Conservation (phyloP, 2,329 filamentous ascomycete species). For the Lasiodiplodia sp. region DNA sequence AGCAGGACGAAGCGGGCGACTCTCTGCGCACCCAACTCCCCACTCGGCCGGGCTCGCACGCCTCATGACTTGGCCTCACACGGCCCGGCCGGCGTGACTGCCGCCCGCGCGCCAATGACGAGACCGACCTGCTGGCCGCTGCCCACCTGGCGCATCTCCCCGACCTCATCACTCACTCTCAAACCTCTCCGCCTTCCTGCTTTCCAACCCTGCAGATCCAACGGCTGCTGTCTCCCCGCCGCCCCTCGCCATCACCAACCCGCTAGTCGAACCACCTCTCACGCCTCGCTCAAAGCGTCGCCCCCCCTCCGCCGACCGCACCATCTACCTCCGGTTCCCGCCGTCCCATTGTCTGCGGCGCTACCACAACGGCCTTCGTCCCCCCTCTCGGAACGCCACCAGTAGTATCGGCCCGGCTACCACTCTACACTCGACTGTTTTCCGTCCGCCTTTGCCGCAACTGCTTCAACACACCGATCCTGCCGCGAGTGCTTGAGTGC, state of each 20-base stretch:
- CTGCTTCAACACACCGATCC: background rate
- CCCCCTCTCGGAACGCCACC: constrained; percentile 14
- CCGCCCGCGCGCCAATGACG: constrained; percentile 21
- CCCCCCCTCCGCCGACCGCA: background rate
- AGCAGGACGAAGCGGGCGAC: background rate
- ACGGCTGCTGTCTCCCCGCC: background rate
- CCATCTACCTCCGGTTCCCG: background rate
- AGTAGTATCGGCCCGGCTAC: constrained; percentile 17
- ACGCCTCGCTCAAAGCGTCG: constrained; percentile 1
- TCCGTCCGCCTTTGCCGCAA: background rate
- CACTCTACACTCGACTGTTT: background rate
- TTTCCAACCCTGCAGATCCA: background rate
- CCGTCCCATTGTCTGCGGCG: constrained; percentile 2
- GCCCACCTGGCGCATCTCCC: constrained; percentile 8
- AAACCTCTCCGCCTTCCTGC: background rate
- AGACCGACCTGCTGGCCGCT: background rate
- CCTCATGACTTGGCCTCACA: constrained; percentile 29
- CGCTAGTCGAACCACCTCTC: background rate
- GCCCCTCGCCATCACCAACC: background rate
- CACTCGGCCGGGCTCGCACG: constrained; percentile 11
- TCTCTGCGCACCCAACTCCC: constrained; percentile 1
- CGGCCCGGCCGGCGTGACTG: constrained; percentile 21
- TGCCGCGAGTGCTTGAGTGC: constrained; percentile 15
- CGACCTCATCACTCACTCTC: constrained; percentile 4
- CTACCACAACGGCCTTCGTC: constrained; percentile 7